Percentiles rank a stretch among this genome's conserved stretches.
These are phyloP conservation scores for Auricularia heimuer DNA, from an alignment of 768 basidiomycete species.

Conservation along the genomic window DNA sequence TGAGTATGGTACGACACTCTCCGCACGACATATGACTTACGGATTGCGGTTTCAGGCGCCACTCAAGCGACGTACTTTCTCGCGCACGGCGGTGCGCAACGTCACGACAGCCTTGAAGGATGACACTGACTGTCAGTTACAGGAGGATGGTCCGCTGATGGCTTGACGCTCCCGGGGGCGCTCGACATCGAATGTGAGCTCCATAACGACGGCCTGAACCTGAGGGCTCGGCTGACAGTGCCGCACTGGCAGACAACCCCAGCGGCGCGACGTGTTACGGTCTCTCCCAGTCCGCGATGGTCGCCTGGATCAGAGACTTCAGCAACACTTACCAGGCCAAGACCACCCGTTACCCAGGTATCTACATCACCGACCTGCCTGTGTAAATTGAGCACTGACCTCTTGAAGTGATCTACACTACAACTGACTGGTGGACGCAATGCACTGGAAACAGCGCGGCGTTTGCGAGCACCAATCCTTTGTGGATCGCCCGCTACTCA, in stretches of 20 bases:
- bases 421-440: constrained; percentile 56
- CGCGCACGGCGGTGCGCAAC: constrained; percentile 36
- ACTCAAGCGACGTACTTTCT: constrained; percentile 52
- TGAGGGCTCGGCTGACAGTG: neutral
- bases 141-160: constrained; percentile 41
- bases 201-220: neutral
- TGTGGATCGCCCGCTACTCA: constrained; percentile 51
- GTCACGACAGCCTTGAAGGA: constrained; percentile 16
- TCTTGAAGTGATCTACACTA: constrained; percentile 46
- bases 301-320: constrained; percentile 54
- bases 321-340: constrained; percentile 44
- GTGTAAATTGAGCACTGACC: neutral
- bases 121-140: neutral
- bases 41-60: constrained; percentile 31
- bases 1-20: neutral
- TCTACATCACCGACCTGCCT: neutral
- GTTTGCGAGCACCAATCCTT: constrained; percentile 42
- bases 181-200: constrained; percentile 51
- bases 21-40: too few relatives aligned
- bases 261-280: constrained; percentile 45
- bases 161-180: constrained; percentile 52
- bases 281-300: constrained; percentile 43
- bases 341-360: constrained; percentile 34
- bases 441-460: constrained; percentile 51
- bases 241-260: neutral